phyloP scores from a whole-genome alignment of 129 eudicot species.

The Chrysanthemum seticuspe region DNA sequence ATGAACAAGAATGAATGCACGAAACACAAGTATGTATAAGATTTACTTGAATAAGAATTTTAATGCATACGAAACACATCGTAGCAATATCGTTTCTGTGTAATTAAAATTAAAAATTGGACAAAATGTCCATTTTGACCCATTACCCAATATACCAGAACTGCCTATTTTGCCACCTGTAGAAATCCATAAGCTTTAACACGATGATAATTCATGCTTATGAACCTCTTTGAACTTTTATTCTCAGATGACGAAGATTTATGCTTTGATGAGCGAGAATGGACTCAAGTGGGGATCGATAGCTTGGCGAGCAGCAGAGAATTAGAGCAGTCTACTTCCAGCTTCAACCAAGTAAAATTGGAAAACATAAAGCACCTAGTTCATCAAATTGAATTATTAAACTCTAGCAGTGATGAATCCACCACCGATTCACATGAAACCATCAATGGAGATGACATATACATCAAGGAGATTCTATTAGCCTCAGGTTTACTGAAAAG shows the following conservation, averaged over 20 bases:
- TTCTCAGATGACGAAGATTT: slow-evolving; percentile 45
- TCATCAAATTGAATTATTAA: slow-evolving; percentile 42
- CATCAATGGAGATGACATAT: slow-evolving; percentile 45
- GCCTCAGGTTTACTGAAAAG: slow-evolving; percentile 57
- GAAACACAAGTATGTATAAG: neutral
- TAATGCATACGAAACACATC: neutral
- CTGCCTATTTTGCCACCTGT: neutral
- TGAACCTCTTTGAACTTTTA: slow-evolving; percentile 1
- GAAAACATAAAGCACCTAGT: slow-evolving; percentile 47
- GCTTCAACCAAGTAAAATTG: slow-evolving; percentile 29
- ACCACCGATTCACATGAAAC: slow-evolving; percentile 29
- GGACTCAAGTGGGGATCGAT: slow-evolving; percentile 41
- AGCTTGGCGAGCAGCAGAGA: slow-evolving; percentile 34
- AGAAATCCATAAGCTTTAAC: neutral
- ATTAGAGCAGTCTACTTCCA: slow-evolving; percentile 14
- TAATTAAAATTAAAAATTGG: neutral
- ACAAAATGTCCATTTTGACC: neutral
- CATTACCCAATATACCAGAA: neutral
- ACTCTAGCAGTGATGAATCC: slow-evolving; percentile 33
- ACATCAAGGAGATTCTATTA: slow-evolving; percentile 55
- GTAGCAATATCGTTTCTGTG: too few relatives aligned
- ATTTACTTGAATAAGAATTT: neutral
- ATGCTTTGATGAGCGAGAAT: slow-evolving; percentile 48
- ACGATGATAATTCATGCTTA: slow-evolving; percentile 14
- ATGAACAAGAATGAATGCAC: neutral